Evolutionary conservation across 805 yeast genomes (phyloP), one percentile per base, ranked within the genome.

Genomic region (Debaryomyces tyrocola): DNA sequence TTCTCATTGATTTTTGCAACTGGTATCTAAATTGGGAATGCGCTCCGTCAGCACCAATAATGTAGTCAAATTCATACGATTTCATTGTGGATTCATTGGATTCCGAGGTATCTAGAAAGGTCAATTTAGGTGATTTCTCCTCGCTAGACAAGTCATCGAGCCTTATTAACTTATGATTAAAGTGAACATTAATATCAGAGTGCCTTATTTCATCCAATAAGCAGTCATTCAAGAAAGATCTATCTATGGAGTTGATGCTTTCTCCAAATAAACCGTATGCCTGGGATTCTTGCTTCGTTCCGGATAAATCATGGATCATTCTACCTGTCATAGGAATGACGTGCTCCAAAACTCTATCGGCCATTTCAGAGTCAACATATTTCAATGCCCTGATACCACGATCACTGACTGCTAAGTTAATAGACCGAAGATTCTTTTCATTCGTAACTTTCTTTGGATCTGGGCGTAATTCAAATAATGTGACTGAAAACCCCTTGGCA

Each of bases 271-370:
- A 68, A 4, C 96, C 97, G 63, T 91, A 91, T 38, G 70, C 54
- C 58, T 90, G 96, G 27, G 86, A 73, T 52, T 78, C 82, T 60
- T 82, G 84, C 17, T 66, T 63, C 8, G 54, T 52, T 0, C 95
- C 96, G 10, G 73, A 56, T 11, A 66, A 41, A 45, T 84, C 85
- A 63, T 91, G 97, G 47, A 91, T 83, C 97, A 90, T 90, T 37
- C 97, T 73, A 1, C 96, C 97, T 36, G 78, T 69, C 92, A 91
- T 87, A 2, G 97, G 97, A 20, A 88, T 85, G 20, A 87, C 78
- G 36, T 79, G 78, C 28, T 71, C 66, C 50, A 86, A 58, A 2
- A 90, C 75, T 20, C 82, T 59, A 0, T 69, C 63, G 10, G 85
- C 81, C 72, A 90, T 72, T 11, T 69, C 75, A 0, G 67, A 61